phyloP scores from a whole-genome alignment of 2,329 filamentous ascomycete genomes.

The Hypoxylon sp. region DNA sequence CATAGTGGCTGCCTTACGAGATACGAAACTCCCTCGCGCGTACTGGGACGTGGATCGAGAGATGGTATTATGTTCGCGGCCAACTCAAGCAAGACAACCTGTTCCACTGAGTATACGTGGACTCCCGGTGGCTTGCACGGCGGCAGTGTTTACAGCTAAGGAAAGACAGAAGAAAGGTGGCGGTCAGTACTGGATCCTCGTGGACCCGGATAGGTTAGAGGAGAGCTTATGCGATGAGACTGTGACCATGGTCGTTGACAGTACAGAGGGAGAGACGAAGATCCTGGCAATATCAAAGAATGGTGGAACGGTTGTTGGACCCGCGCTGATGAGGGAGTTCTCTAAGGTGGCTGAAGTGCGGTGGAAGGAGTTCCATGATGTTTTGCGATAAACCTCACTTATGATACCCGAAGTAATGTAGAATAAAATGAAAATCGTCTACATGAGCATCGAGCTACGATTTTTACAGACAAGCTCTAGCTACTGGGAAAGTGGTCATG shows the following conservation, averaged over 20 bases:
- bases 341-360: slow-evolving; percentile 72
- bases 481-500: not conserved
- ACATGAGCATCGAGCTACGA: not conserved
- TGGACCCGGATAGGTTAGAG: slow-evolving; percentile 92
- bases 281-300: slow-evolving; percentile 85
- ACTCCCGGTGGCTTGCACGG: slow-evolving; percentile 82
- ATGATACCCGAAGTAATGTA: slow-evolving; percentile 43
- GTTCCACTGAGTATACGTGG: slow-evolving; percentile 72
- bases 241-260: slow-evolving; percentile 87
- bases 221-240: slow-evolving; percentile 86
- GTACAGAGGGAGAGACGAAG: slow-evolving; percentile 64
- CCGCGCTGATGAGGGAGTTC: slow-evolving; percentile 72
- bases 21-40: slow-evolving; percentile 83
- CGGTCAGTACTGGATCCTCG: slow-evolving; percentile 79
- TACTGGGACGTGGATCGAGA: slow-evolving; percentile 88
- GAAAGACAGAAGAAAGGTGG: slow-evolving; percentile 63
- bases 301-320: slow-evolving; percentile 80
- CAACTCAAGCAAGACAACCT: slow-evolving; percentile 58
- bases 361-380: slow-evolving; percentile 70
- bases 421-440: slow-evolving; percentile 10
- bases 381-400: slow-evolving; percentile 36
- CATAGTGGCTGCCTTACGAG: slow-evolving; percentile 82
- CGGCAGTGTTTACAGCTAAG: slow-evolving; percentile 80
- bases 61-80: slow-evolving; percentile 78
- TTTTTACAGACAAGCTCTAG: not conserved